These are phyloP conservation scores for Antitrichia curtipendula DNA, from an alignment of 225 moss, liverwort and hornwort genomes.

Conservation along the genomic window DNA sequence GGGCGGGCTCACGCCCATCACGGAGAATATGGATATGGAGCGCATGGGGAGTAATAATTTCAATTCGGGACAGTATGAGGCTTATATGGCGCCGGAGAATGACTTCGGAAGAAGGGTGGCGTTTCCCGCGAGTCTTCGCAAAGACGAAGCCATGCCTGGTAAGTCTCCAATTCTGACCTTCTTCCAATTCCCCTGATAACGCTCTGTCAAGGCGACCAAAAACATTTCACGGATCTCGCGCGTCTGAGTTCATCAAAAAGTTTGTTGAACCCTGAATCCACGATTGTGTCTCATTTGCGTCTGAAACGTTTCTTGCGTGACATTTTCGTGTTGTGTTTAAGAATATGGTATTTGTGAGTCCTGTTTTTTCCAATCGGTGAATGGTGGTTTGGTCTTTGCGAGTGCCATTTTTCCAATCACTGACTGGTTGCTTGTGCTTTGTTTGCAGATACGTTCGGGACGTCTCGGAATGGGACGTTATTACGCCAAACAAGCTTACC, in stretches of 20 bases:
- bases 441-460: slow-evolving; percentile 9
- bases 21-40: slow-evolving; percentile 37
- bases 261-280: not conserved
- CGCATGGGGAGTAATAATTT: slow-evolving; percentile 3
- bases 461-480: not conserved
- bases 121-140: not conserved
- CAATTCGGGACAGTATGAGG: slow-evolving; percentile 19
- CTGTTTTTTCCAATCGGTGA: not conserved
- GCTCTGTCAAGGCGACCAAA: not conserved
- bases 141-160: slow-evolving; percentile 14
- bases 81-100: slow-evolving; percentile 22
- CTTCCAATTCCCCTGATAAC: not conserved
- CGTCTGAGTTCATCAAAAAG: no score
- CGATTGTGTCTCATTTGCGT: not conserved
- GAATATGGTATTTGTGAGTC: not conserved
- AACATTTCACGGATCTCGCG: not conserved
- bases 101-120: slow-evolving; percentile 17
- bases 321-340: not conserved
- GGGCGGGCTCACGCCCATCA: slow-evolving; percentile 19
- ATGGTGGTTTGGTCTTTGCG: not conserved
- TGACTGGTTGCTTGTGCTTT: not conserved
- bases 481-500: slow-evolving; percentile 24
- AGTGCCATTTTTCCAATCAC: not conserved
- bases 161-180: not conserved
- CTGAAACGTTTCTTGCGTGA: not conserved